Evolutionary conservation across 305 asterid species (phyloP), one percentile per base, ranked within the genome.

Genomic region (Fraxinus paxiana): DNA sequence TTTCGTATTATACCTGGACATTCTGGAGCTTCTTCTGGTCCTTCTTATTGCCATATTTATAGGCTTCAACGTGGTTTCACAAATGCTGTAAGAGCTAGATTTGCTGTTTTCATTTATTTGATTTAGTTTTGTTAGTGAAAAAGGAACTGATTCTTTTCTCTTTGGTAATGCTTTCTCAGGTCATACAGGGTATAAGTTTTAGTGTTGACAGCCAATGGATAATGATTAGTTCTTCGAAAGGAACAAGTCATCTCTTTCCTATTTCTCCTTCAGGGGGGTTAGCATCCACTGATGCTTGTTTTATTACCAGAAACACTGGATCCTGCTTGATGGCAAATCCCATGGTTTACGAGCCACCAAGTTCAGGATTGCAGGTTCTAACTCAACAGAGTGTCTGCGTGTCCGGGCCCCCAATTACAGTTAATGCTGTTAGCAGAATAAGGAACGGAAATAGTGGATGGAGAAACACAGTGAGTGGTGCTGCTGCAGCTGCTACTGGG

Each of bases 41-140:
- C 88, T 67, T 86, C 97, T 56, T 85, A 92, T 71, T 88, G 82
- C 81, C 98, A 92, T 84, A 96, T 94, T 67, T 96, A 94, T 85
- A 85, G 88, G 85, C 93, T 96, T 79, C 97, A 96, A 84, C 96
- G 99, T 80, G 98, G 99, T 83, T 75, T 96, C 63, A 94, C 99
- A 33, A 90, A 92, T 76, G 99, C 97, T 65, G 98, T 96, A 91
- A 92, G 95, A 85, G 26, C 65, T 41, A 7, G 33, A 59, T 54
- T 48, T 26, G 12, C 30, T 34, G 73, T 20, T 69, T 37, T 81
- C 69, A 26, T 80, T 37, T 65, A 54, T 71, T 75, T 71, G 54
- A 69, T 73, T 67, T n/a, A 30, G n/a, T 48, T 31, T 43, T 73
- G 37, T 75, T 24, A 24, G 38, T 43, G 78, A n/a, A 22, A 59